Percentiles rank a stretch among this genome's conserved stretches.
These are phyloP conservation scores for Carex myosuroides DNA, from an alignment of 176 grass and related monocot genomes.

Conservation along the genomic window DNA sequence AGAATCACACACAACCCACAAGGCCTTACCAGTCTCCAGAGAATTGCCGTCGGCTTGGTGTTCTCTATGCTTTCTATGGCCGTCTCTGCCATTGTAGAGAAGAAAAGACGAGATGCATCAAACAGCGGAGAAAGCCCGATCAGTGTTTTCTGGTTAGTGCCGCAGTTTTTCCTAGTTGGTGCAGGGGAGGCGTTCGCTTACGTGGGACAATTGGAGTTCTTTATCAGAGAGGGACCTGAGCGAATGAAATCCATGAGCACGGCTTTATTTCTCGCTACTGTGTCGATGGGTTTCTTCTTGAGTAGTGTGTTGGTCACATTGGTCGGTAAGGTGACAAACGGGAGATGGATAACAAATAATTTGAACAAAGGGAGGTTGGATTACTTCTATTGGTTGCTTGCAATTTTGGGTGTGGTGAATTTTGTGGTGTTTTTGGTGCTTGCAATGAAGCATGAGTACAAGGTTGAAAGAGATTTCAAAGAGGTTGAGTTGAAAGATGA, in stretches of 20 bases:
- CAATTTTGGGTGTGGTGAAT: conserved; percentile 48
- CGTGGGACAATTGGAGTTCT: conserved; percentile 78
- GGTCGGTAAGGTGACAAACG: conserved; percentile 24
- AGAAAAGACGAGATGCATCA: conserved; percentile 32
- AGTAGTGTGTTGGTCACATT: conserved; percentile 58
- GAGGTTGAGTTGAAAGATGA: conserved; percentile 37
- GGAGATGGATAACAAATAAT: conserved; percentile 49
- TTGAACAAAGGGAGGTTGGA: conserved; percentile 45
- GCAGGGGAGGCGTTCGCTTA: conserved; percentile 69
- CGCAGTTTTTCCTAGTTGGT: conserved; percentile 64
- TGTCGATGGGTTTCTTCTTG: conserved; percentile 60
- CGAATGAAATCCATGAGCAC: conserved; percentile 72
- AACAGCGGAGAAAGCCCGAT: background rate
- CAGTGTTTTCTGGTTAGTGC: conserved; percentile 62
- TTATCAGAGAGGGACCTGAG: conserved; percentile 60
- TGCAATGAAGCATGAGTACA: conserved; percentile 47
- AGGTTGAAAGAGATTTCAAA: conserved; percentile 15
- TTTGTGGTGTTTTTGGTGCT: conserved; percentile 41
- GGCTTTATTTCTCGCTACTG: conserved; percentile 44
- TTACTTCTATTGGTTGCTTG: conserved; percentile 66
- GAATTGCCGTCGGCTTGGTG: conserved; percentile 34
- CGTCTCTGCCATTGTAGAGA: conserved; percentile 45
- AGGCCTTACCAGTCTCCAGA: conserved; percentile 62
- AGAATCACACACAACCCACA: conserved; percentile 45
- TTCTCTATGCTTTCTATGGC: conserved; percentile 46